phyloP scores from a whole-genome alignment of 371 early-diverging fungal genomes.

The Phascolomyces articulosus region DNA sequence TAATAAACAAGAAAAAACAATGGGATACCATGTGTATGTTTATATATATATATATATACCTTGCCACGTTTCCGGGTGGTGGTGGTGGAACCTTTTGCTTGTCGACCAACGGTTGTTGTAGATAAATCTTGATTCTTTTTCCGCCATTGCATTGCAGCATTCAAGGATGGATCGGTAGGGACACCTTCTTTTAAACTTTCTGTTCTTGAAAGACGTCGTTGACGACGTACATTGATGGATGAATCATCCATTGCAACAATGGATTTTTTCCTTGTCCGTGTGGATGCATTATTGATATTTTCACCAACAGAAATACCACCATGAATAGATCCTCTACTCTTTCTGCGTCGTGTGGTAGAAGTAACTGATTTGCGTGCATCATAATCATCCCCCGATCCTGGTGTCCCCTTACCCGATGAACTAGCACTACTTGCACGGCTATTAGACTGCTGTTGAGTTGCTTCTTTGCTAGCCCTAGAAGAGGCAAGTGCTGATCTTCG shows the following conservation, averaged over 20 bases:
- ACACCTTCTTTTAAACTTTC: constrained; percentile 47
- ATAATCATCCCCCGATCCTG: constrained; percentile 17
- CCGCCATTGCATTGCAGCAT: constrained; percentile 23
- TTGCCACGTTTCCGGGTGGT: constrained; percentile 42
- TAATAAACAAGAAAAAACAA: background rate
- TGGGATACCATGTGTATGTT: too few relatives aligned
- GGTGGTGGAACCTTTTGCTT: constrained; percentile 8
- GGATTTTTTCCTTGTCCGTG: constrained; percentile 22
- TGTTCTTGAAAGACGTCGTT: constrained; percentile 35
- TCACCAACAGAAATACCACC: background rate
- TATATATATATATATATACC: constrained; percentile 28
- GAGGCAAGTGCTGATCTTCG: constrained; percentile 20
- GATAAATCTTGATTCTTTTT: constrained; percentile 23
- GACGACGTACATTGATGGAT: background rate
- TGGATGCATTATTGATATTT: background rate
- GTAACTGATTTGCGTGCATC: constrained; percentile 12
- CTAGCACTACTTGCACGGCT: constrained; percentile 19
- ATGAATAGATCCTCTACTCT: constrained; percentile 1
- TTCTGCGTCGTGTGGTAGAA: constrained; percentile 7
- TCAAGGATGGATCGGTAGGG: constrained; percentile 35
- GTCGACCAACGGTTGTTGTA: constrained; percentile 1
- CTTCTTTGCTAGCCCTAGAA: constrained; percentile 15
- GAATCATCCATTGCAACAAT: constrained; percentile 21
- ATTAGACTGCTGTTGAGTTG: constrained; percentile 7
- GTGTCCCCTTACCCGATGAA: constrained; percentile 9